These are phyloP conservation scores for Pisolithus tinctorius DNA, from an alignment of 768 basidiomycete genomes.

Conservation along the genomic window DNA sequence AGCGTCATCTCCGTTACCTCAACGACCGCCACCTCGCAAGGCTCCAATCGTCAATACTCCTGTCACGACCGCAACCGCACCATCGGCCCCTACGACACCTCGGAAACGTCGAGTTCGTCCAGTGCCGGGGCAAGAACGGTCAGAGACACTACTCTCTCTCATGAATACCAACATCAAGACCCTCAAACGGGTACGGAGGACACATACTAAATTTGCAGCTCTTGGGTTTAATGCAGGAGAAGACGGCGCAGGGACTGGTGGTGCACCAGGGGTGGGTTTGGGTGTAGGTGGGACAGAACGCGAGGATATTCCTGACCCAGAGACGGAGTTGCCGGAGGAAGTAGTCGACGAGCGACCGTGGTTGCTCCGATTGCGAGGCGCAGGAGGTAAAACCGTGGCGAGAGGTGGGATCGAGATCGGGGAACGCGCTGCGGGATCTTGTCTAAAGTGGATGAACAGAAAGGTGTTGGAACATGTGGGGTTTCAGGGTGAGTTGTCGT, in stretches of 20 bases:
- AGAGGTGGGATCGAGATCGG: slow-evolving; percentile 47
- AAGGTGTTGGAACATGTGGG: slow-evolving; percentile 87
- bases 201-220: slow-evolving; percentile 64
- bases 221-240: slow-evolving; percentile 36
- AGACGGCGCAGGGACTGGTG: slow-evolving; percentile 28
- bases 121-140: slow-evolving; percentile 12
- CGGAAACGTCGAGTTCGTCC: slow-evolving; percentile 21
- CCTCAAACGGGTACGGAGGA: slow-evolving; percentile 64
- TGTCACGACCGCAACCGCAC: background rate
- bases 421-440: slow-evolving; percentile 51
- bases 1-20: slow-evolving; percentile 14
- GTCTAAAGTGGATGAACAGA: slow-evolving; percentile 61
- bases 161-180: slow-evolving; percentile 78
- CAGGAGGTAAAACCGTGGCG: background rate
- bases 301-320: slow-evolving; percentile 6
- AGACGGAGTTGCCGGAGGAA: slow-evolving; percentile 15
- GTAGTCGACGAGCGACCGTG: slow-evolving; percentile 58
- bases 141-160: slow-evolving; percentile 44
- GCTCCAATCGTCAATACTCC: background rate
- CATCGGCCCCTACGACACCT: slow-evolving; percentile 14
- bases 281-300: slow-evolving; percentile 12
- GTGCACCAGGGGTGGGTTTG: slow-evolving; percentile 25
- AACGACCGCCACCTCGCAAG: slow-evolving; percentile 4
- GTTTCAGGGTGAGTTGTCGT: slow-evolving; percentile 68
- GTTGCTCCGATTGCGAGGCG: slow-evolving; percentile 20